Base-by-base conservation (phyloP, 2,329 filamentous ascomycete species). In the Cryphonectria japonica region DNA sequence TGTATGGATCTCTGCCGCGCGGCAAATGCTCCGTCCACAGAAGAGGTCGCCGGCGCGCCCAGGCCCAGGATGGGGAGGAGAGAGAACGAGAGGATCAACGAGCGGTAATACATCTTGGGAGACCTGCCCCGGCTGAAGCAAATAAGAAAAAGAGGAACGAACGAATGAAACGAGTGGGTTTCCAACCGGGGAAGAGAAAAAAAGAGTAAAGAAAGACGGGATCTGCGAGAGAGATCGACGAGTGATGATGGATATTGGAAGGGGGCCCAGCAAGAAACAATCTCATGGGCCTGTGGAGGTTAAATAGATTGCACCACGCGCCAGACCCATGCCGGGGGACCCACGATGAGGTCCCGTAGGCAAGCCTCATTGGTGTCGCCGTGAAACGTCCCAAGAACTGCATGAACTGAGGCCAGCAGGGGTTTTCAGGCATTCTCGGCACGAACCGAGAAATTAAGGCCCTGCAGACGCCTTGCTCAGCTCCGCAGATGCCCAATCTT, bases 371-470 rank as follows among this genome's bases (percentile, higher is more conserved):
- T 61, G 59, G 59, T 39, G 59, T 39, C 34, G 59, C 32, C 34
- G 32, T 61, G 59, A 61, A 61, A 61, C 59, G 11, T 61, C 19
- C 46, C 16, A 61, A 39, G 9, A 37, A 59, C 26, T 9, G 59
- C 19, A 61, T 43, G 39, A 64, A 46, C 26, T 63, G 14, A 43
- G 46, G 34, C 68, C 2, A 68, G 39, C 65, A 66, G 41, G 68
- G 71, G 61, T 50, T 29, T 19, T 63, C 32, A 68, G 41, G 59
- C 41, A 54, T 34, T 29, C 14, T 71, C 71, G 71, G 71, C 60
- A 54, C 61, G 69, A 62, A 54, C 71, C 71, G 71, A 72, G 71
- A 72, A 32, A 72, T 72, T 72, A 71, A 72, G 69, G 71, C 69
- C 68, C 61, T 68, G 52, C 39, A 32, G 29, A 29, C 26, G 66